Evolutionary conservation across 75 land plant species (phyloP), one percentile per base, ranked within the genome.

Genomic region (Cryptomeria japonica): DNA sequence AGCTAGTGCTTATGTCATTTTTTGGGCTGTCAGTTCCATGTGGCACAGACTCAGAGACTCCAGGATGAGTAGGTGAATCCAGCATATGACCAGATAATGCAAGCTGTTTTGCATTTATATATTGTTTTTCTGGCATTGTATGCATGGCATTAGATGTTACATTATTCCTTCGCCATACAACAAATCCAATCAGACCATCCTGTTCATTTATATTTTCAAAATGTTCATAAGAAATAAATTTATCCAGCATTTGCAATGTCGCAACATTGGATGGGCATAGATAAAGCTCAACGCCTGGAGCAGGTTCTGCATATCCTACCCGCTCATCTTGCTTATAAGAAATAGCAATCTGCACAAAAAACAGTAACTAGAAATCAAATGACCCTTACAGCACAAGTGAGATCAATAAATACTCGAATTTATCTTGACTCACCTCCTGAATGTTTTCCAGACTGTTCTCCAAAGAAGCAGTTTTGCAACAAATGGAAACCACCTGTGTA

Each of bases 291-390:
- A 93, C 91, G 2, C 99, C 99, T 18, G 96, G 88, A 76, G 88
- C 92, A 36, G 99, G 99, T 86, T 98, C 99, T 18, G 96, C 96
- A 92, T 89, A 93, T 18, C 99, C 99, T 32, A 97, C 92, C 78
- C 99, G 91, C 38, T 93, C 96, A 72, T 96, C 99, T 82, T 90
- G 87, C 41, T 93, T 90, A 85, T 98, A 98, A 39, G 96, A 96
- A 70, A 90, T 92, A 11, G 91, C 91, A 41, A 90, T 94, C 99
- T 98, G 97, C 64, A 87, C 36, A 25, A 46, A 47, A 85, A 77
- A 39, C 44, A 68, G 38, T 18, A 22, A 75, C 31, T 84, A 34
- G 22, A 34, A 34, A 85, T 53, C 6, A 53, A 51, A 85, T 53
- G 58, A 84, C 32, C 15, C 10, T 76, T 82, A 64, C 32, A 15